A percentile compares a stretch with the other conserved stretches of the same genome.
Evolutionary conservation across 208 protist genomes (phyloP).

Genomic region (Trypanosomatidae sp.): DNA sequence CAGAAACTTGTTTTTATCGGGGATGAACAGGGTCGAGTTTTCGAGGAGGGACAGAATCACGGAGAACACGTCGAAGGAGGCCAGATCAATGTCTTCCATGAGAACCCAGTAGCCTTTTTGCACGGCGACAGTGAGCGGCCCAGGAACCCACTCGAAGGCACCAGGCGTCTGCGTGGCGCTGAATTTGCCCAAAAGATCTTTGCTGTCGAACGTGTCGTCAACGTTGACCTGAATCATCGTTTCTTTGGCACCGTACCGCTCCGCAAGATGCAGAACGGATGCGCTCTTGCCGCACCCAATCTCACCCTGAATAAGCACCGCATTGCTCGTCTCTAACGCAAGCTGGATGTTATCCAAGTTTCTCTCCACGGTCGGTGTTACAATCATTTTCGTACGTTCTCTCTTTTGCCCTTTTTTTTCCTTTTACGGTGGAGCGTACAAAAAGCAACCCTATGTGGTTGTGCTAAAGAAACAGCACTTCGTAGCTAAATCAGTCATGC

Average conservation of each 20-base stretch:
- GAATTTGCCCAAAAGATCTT: slow-evolving; percentile 99
- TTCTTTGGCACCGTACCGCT: slow-evolving; percentile 50
- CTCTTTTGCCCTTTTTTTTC: too few relatives aligned
- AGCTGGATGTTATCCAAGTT: slow-evolving; percentile 73
- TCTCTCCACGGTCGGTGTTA: slow-evolving; percentile 56
- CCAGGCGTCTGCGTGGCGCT: slow-evolving; percentile 97
- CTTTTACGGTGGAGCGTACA: too few relatives aligned
- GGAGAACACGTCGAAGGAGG: slow-evolving; percentile 98
- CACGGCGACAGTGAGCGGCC: slow-evolving; percentile 96
- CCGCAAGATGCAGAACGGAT: slow-evolving; percentile 59
- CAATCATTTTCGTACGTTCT: too few relatives aligned
- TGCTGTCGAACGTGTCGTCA: slow-evolving; percentile 98
- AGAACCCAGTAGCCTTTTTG: slow-evolving; percentile 97
- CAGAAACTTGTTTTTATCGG: slow-evolving; percentile 94
- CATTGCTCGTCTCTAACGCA: slow-evolving; percentile 62
- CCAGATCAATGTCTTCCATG: slow-evolving; percentile 99
- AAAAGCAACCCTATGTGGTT: too few relatives aligned
- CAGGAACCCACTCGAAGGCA: slow-evolving; percentile 98
- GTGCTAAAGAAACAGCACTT: too few relatives aligned
- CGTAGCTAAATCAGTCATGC: too few relatives aligned
- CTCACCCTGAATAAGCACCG: slow-evolving; percentile 84
- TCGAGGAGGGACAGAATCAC: slow-evolving; percentile 98
- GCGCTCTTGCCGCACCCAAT: slow-evolving; percentile 87
- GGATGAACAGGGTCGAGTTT: slow-evolving; percentile 93
- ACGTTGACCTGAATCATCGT: slow-evolving; percentile 92